Evolutionary conservation across 129 eudicot genomes (phyloP).

Genomic region (Glebionis coronaria): DNA sequence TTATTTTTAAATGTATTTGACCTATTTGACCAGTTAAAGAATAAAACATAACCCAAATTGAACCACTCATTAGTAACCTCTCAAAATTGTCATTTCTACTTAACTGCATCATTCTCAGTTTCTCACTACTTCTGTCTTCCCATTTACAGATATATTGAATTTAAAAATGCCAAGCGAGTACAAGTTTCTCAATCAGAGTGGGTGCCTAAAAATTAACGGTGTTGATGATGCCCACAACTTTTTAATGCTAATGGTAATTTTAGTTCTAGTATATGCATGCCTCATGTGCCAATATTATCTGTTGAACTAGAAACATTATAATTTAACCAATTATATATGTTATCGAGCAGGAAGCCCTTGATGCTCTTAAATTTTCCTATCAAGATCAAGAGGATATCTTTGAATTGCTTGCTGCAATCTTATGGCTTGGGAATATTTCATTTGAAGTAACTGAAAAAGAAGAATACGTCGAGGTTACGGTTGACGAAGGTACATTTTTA

Average conservation of each 20-base stretch:
- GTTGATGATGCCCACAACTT: constrained; percentile 77
- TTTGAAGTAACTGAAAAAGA: constrained; percentile 59
- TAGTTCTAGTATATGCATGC: not conserved
- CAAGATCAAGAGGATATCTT: no score
- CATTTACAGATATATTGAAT: no score
- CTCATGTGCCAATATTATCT: constrained; percentile 6
- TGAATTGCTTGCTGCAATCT: no score
- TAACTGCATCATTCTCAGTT: constrained; percentile 2
- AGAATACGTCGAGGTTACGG: constrained; percentile 56
- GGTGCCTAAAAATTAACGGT: constrained; percentile 57
- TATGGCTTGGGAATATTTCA: constrained; percentile 94
- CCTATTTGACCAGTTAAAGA: not conserved
- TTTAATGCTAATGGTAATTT: constrained; percentile 56
- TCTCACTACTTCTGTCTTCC: no score
- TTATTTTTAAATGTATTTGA: not conserved
- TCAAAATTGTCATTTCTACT: not conserved
- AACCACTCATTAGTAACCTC: not conserved
- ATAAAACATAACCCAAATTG: not conserved
- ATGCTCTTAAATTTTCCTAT: no score
- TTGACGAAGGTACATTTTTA: constrained; percentile 61
- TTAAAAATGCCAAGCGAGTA: constrained; percentile 58
- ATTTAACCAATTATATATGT: no score
- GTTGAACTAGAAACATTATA: not conserved
- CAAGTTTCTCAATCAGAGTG: constrained; percentile 79
- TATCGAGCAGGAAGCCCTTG: no score